Conservation (phyloP, 2,329 filamentous ascomycete species). For the Xylaria sp. region DNA sequence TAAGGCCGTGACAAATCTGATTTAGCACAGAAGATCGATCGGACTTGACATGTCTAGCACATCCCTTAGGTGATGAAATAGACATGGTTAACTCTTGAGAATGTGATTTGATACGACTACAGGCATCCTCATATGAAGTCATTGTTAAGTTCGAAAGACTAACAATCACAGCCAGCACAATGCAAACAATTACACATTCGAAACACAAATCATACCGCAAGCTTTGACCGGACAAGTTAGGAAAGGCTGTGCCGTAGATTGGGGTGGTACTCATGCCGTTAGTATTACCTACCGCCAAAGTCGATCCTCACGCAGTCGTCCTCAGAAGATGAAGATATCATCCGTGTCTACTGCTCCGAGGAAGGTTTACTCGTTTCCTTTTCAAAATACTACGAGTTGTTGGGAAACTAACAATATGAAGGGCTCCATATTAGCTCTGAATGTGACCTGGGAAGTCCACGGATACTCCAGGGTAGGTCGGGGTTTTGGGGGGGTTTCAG, state of each 20-base stretch:
- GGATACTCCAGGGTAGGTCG: neutral
- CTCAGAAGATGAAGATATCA: neutral
- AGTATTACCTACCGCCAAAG: neutral
- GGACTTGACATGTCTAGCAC: neutral
- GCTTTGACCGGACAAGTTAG: neutral
- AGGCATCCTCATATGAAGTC: neutral
- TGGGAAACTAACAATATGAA: neutral
- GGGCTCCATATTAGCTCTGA: neutral
- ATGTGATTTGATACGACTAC: neutral
- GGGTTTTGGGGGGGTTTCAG: neutral
- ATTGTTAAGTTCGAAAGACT: neutral
- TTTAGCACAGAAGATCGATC: neutral
- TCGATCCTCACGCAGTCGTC: neutral
- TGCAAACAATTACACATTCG: neutral
- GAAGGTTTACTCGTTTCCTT: neutral
- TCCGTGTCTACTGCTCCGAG: neutral
- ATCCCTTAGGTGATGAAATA: neutral
- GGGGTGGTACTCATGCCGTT: neutral
- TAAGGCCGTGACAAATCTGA: neutral
- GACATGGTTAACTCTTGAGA: neutral
- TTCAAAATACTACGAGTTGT: neutral
- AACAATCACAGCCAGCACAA: neutral
- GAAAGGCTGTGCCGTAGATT: neutral
- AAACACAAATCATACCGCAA: neutral
- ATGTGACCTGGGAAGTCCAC: neutral